Evolutionary conservation across 345 rosid genomes (phyloP), one percentile per base, ranked within the genome.

Genomic region (Aegle marmelos): DNA sequence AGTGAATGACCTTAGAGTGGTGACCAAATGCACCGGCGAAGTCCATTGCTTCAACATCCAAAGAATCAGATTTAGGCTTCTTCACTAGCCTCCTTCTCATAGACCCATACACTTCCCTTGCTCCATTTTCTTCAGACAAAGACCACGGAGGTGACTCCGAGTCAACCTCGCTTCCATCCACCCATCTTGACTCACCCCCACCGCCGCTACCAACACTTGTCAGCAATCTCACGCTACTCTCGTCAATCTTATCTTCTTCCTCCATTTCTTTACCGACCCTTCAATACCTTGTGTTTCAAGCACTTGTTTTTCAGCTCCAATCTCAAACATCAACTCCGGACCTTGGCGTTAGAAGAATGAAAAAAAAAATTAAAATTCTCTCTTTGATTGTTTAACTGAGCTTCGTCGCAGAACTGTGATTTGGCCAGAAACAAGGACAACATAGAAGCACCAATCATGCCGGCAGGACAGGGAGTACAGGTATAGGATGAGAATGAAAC

Each of bases 41-140:
- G 79, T 91, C 98, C 99, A 96, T 92, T 65, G 99, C 94, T 87
- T 93, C 98, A 73, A 94, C 99, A 82, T 96, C 98, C 68, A 96
- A 87, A 82, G 97, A 94, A 82, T 96, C 92, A 68, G 69, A 88
- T 85, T 82, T 91, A 8, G 91, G 88, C 80, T 84, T 96, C 89
- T 89, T 94, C 78, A 82, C 86, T 5, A 96, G 80, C 80, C 98
- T 87, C 84, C 93, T 91, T 85, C 97, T 91, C 82, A 93, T 10
- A 54, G 89, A 83, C 41, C 94, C 93, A 79, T 76, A 86, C 79
- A 87, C 83, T 53, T 79, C 84, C 17, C 82, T 83, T 48, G 73
- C 57, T 34, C 86, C 92, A 78, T 75, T 57, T 31, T 85, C 92
- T 36, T 84, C 88, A 22, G 82, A 74, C 62, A 75, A 72, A 10